Evolutionary conservation across 257 asterid species (phyloP).

Genomic region (Fraxinus americana): DNA sequence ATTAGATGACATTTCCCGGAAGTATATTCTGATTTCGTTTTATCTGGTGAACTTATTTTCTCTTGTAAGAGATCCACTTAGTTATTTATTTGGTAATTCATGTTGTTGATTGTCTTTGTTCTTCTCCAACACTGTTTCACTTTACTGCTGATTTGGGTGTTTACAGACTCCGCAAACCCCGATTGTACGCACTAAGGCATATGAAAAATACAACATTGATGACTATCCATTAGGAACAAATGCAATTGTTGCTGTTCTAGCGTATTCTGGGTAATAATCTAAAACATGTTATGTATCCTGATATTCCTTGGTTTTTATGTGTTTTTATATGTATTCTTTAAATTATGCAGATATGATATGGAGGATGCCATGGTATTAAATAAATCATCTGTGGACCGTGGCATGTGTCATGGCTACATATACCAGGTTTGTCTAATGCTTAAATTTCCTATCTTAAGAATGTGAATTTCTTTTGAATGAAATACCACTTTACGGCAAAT

Average conservation of each 20-base stretch:
- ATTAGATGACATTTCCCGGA: conserved; percentile 11
- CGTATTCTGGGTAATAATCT: conserved; percentile 85
- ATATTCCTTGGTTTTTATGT: conserved; percentile 14
- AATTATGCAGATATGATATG: conserved; percentile 81
- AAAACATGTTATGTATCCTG: neutral
- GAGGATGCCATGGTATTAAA: conserved; percentile 98
- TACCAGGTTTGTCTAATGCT: conserved; percentile 64
- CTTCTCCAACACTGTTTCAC: conserved; percentile 4
- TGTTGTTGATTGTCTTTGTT: conserved; percentile 15
- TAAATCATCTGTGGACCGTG: conserved; percentile 98
- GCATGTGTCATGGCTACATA: conserved; percentile 89
- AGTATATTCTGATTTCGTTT: neutral
- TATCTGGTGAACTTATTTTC: neutral
- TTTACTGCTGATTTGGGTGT: conserved; percentile 18
- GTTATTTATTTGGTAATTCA: neutral
- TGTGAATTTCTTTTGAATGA: neutral
- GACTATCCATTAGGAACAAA: conserved; percentile 92
- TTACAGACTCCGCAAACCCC: conserved; percentile 98
- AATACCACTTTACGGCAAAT: neutral
- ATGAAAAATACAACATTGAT: conserved; percentile 80
- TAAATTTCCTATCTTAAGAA: conserved; percentile 11
- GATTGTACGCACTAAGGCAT: conserved; percentile 87
- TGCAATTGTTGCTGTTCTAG: conserved; percentile 96
- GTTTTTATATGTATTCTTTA: conserved; percentile 17
- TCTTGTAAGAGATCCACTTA: neutral